These are phyloP conservation scores for Xylaria bambusicola DNA, from an alignment of 495 filamentous ascomycete genomes.

Conservation along the genomic window DNA sequence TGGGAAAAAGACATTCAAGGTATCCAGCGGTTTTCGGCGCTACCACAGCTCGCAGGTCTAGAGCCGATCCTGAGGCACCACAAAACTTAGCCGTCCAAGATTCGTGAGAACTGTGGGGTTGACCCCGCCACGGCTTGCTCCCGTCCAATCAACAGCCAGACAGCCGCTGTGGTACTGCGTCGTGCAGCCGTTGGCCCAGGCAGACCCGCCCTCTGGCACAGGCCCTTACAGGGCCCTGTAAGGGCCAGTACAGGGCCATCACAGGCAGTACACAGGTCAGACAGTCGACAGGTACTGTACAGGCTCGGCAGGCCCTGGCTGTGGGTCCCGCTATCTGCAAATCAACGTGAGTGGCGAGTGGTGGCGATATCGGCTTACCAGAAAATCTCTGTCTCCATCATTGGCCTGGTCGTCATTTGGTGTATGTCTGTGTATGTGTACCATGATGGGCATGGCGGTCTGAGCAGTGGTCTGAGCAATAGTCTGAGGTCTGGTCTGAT, in stretches of 20 bases:
- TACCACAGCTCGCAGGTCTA: background rate
- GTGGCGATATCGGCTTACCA: slow-evolving; percentile 15
- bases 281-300: too few species aligned
- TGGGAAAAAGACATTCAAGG: background rate
- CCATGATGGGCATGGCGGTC: background rate
- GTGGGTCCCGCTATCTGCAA: background rate
- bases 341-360: background rate
- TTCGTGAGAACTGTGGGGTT: background rate
- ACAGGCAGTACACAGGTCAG: too few species aligned
- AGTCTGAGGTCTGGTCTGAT: background rate
- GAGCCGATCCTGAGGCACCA: background rate
- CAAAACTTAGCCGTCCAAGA: background rate
- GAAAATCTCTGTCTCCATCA: background rate
- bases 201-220: too few species aligned
- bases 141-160: background rate
- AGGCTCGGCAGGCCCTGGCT: background rate
- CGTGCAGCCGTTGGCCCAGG: background rate
- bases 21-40: slow-evolving; percentile 12
- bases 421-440: background rate
- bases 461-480: background rate
- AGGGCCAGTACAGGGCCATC: too few species aligned
- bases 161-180: background rate
- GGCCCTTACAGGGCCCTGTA: too few species aligned
- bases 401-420: background rate
- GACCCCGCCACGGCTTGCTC: background rate